These are phyloP conservation scores for Citrus medica DNA, from an alignment of 345 rosid genomes.

Conservation along the genomic window DNA sequence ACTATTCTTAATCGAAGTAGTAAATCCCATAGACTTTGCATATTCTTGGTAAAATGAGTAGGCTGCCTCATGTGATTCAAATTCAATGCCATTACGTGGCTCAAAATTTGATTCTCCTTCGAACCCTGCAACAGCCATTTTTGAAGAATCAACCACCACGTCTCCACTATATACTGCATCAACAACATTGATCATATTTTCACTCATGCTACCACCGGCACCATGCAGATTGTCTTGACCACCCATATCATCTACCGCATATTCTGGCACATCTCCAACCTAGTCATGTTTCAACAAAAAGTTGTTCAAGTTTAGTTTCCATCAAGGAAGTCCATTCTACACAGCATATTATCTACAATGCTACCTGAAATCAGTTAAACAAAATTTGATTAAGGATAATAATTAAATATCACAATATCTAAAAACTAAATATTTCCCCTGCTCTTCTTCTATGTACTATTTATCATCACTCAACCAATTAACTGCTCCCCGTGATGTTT, in stretches of 20 bases:
- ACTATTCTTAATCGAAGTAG: conserved; percentile 36
- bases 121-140: conserved; percentile 9
- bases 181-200: conserved; percentile 10
- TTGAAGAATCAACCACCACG: conserved; percentile 13
- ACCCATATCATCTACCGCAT: conserved; percentile 12
- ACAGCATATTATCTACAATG: not conserved
- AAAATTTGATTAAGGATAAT: no score
- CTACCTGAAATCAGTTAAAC: conserved; percentile 9
- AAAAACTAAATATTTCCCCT: not conserved
- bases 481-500: not conserved
- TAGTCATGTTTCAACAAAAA: conserved; percentile 5
- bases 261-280: conserved; percentile 6
- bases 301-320: conserved; percentile 1
- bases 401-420: not conserved
- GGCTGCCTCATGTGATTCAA: conserved; percentile 36
- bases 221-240: conserved; percentile 16
- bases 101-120: conserved; percentile 26
- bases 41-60: conserved; percentile 37
- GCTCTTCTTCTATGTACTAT: not conserved
- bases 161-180: conserved; percentile 13
- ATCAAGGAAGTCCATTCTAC: not conserved
- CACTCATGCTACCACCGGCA: conserved; percentile 9
- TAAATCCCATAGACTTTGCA: conserved; percentile 44
- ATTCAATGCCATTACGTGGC: conserved; percentile 32
- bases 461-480: not conserved